Percentiles rank a stretch among this genome's conserved stretches.
Conservation (phyloP, 352 stramenopile genomes). For the Saprolegnia parasitica region DNA sequence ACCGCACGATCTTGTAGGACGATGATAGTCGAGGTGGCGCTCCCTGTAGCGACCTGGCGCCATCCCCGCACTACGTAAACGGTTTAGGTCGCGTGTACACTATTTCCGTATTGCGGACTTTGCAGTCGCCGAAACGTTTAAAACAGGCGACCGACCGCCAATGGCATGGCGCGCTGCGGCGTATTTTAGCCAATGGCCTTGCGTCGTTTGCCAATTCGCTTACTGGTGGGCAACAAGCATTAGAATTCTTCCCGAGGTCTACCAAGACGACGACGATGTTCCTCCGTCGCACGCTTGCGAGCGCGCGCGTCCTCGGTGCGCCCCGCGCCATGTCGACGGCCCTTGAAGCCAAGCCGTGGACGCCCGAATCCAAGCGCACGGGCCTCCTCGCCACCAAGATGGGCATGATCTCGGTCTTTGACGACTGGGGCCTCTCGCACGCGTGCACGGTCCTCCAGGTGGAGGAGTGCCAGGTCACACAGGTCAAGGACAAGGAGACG, state of each 20-base stretch:
- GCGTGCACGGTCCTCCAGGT: constrained; percentile 94
- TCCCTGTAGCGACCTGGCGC: too few relatives aligned
- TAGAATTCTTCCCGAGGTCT: constrained; percentile 15
- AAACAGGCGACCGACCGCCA: neutral
- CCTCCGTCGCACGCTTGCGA: constrained; percentile 10
- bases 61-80: too few relatives aligned
- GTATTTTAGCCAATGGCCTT: constrained; percentile 9
- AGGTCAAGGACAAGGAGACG: constrained; percentile 92
- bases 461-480: constrained; percentile 91
- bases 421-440: constrained; percentile 95
- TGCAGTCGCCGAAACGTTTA: neutral
- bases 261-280: constrained; percentile 25
- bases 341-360: constrained; percentile 43
- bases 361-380: constrained; percentile 80
- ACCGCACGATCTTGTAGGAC: too few relatives aligned
- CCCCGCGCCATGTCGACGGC: constrained; percentile 20
- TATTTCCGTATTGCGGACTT: too few relatives aligned
- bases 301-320: constrained; percentile 13
- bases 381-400: constrained; percentile 94
- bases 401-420: constrained; percentile 99
- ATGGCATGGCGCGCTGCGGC: neutral
- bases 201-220: neutral
- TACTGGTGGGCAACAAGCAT: constrained; percentile 12
- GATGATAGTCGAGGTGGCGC: too few relatives aligned
- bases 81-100: too few relatives aligned